Evolutionary conservation across 2,329 filamentous ascomycete species (phyloP).

Genomic region (Exophiala sp.): DNA sequence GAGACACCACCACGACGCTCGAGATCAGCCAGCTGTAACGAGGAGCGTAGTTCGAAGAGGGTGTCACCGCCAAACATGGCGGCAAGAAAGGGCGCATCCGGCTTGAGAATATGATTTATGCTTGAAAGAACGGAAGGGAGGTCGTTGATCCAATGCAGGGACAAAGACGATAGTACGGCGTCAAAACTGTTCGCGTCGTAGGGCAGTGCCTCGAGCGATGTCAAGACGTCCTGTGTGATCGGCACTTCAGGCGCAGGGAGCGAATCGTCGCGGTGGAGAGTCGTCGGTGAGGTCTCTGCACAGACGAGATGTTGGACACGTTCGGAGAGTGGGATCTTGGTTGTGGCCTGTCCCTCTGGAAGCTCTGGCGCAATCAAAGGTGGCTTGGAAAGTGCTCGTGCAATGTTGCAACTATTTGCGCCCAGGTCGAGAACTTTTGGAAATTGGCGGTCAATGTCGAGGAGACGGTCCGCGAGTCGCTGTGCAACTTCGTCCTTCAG

Average conservation of each 20-base stretch:
- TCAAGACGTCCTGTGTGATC: constrained; percentile 71
- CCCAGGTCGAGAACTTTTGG: constrained; percentile 84
- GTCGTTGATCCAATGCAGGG: constrained; percentile 97
- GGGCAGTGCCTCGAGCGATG: constrained; percentile 64
- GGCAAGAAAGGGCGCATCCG: constrained; percentile 85
- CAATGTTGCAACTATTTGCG: constrained; percentile 93
- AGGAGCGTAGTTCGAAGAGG: constrained; percentile 87
- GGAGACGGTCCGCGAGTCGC: constrained; percentile 77
- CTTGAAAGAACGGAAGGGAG: constrained; percentile 79
- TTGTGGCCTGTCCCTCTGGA: constrained; percentile 15
- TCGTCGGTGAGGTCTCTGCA: constrained; percentile 71
- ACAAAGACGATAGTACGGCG: constrained; percentile 82
- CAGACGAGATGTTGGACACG: constrained; percentile 73
- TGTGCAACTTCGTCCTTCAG: constrained; percentile 87
- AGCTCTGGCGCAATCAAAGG: constrained; percentile 52
- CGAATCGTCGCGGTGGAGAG: constrained; percentile 74
- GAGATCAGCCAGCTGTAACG: constrained; percentile 85
- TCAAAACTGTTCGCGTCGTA: constrained; percentile 78
- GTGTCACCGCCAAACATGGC: constrained; percentile 97
- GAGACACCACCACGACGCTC: constrained; percentile 89
- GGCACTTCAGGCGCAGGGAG: constrained; percentile 60
- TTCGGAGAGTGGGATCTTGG: constrained; percentile 57
- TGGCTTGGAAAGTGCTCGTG: constrained; percentile 68
- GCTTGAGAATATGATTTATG: constrained; percentile 82
- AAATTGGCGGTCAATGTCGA: constrained; percentile 90